phyloP scores from a whole-genome alignment of 2,329 filamentous ascomycete genomes.

The Fusarium succisae region DNA sequence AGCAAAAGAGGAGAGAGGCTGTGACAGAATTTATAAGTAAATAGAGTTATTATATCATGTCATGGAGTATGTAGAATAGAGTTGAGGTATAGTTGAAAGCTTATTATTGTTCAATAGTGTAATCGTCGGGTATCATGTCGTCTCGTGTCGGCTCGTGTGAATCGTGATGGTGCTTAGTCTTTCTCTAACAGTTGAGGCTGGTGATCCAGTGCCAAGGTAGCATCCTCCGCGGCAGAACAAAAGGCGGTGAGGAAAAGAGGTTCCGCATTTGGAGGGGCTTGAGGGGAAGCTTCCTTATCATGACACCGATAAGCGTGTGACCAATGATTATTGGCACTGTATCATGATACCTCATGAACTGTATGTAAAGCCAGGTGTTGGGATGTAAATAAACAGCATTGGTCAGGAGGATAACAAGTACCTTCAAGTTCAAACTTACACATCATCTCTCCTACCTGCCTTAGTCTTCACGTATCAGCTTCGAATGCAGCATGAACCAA shows the following conservation, averaged over 20 bases:
- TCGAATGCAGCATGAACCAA: no score
- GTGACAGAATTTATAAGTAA: background rate
- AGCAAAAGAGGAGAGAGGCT: background rate
- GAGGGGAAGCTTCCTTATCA: conserved; percentile 9
- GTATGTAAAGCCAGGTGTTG: background rate
- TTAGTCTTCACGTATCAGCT: no score
- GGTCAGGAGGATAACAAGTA: accelerated
- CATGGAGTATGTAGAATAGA: background rate
- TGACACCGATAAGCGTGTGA: conserved; percentile 17
- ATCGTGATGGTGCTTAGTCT: conserved; percentile 29
- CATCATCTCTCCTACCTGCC: no score
- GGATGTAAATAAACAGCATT: background rate
- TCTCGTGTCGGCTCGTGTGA: conserved; percentile 25
- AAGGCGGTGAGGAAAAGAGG: conserved; percentile 30
- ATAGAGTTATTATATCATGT: conserved; percentile 24
- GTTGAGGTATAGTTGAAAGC: conserved; percentile 8
- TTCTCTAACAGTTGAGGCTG: conserved; percentile 11
- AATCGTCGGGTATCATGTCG: conserved; percentile 31
- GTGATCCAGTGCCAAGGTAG: conserved; percentile 13
- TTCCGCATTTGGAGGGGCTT: background rate
- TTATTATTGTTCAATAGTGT: conserved; percentile 13
- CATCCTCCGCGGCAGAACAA: conserved; percentile 31
- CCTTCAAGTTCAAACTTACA: no score
- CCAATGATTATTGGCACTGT: background rate
- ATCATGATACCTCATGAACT: background rate